Evolutionary conservation across 352 stramenopile genomes (phyloP), one percentile per base, ranked within the genome.

Genomic region (Saprolegnia diclina): DNA sequence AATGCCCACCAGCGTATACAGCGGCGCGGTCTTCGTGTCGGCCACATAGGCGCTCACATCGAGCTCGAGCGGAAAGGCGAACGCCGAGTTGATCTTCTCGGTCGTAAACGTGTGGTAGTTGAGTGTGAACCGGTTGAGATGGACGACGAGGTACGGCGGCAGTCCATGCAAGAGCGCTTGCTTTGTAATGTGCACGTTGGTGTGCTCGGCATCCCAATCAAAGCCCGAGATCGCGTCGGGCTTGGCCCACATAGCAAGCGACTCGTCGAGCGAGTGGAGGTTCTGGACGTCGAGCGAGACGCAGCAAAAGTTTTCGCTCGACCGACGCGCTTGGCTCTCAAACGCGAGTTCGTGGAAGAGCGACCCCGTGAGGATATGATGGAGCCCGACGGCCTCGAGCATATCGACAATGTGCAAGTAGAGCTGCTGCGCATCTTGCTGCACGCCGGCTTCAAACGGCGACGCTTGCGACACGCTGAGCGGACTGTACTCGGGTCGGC

Each of bases 61-160:
- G 6, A 64, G 32, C 13, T 16, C 50, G 9, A 48, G 46, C 6
- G 56, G 56, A 64, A 64, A 53, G 3, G 56, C 16, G 2, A 64
- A 38, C 1, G n/a, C 9, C 4, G 56, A 64, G 9, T 40, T 13
- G 16, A 64, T 38, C 26, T 64, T 64, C 9, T 64, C 56, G 16
- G 56, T 64, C n/a, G 35, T 21, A 32, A 32, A 64, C 7, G 56
- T 64, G 22, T 46, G 6, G 29, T 46, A 50, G 19, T 64, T 50
- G 7, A 64, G 56, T 7, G 40, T 50, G 35, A 64, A 64, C 14
- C 56, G 56, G 26, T 64, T 64, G 22, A 64, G 35, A 38, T 64
- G 56, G 16, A 19, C 26, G 10, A 64, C 3, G 13, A 64, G 35
- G 14, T 52, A 14, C 9, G 16, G 29, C 19, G 56, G 56, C 35